Evolutionary conservation across 192 early-diverging fungal species (phyloP).

Genomic region (Backusella parvicylindrica): DNA sequence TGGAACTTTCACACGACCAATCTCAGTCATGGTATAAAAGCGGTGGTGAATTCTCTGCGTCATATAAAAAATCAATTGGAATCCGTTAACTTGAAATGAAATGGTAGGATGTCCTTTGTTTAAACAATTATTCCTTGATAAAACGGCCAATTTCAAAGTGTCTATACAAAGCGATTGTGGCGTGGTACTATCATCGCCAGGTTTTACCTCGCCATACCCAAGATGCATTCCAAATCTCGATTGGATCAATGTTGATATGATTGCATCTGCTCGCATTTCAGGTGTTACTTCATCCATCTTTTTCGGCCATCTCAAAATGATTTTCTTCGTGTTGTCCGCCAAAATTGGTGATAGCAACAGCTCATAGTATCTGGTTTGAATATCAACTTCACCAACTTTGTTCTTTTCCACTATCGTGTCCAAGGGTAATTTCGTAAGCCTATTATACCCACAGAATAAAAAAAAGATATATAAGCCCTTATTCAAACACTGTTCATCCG

Average conservation of each 20-base stretch:
- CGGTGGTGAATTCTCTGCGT: neutral
- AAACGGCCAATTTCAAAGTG: neutral
- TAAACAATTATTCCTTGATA: conserved; percentile 8
- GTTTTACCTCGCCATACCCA: neutral
- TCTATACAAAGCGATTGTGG: neutral
- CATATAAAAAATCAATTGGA: neutral
- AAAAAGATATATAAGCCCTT: neutral
- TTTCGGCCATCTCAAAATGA: neutral
- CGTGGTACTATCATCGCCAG: neutral
- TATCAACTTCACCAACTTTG: neutral
- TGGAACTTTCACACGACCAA: neutral
- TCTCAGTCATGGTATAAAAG: neutral
- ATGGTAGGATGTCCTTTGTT: neutral
- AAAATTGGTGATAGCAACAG: neutral
- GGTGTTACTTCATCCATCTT: conserved; percentile 1
- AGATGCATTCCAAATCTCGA: neutral
- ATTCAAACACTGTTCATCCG: conserved; percentile 1
- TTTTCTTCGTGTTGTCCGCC: neutral
- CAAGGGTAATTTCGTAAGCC: neutral
- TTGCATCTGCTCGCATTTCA: neutral
- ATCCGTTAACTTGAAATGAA: neutral
- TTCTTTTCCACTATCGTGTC: neutral
- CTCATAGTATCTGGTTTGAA: conserved; percentile 2
- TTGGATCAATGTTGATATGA: conserved; percentile 8
- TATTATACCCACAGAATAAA: conserved; percentile 1